Percentiles rank a stretch among this genome's conserved stretches.
These are phyloP conservation scores for Saccharum hybrid DNA, from an alignment of 202 grass and related monocot genomes.

Conservation along the genomic window DNA sequence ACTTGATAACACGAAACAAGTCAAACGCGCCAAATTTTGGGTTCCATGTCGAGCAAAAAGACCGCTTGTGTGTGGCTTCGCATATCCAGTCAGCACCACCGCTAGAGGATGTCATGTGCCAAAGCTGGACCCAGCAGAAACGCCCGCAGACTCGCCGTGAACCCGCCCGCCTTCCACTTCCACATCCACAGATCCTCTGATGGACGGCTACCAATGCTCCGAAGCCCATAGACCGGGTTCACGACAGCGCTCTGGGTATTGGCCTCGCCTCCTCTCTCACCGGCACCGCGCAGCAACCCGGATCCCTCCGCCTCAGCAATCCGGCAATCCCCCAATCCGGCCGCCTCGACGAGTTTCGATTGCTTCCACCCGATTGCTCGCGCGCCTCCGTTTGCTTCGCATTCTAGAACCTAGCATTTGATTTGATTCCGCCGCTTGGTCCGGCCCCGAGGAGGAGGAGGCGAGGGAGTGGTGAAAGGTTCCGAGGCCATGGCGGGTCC, in stretches of 20 bases:
- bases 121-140: not conserved
- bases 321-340: not conserved
- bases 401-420: not conserved
- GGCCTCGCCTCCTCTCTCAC: not conserved
- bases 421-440: not conserved
- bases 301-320: not conserved
- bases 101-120: not conserved
- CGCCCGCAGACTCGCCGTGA: not conserved
- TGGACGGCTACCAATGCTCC: not conserved
- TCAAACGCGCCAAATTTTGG: not conserved
- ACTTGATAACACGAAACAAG: not conserved
- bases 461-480: not conserved
- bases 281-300: too few relatives aligned
- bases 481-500: constrained; percentile 5
- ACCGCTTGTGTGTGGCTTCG: not conserved
- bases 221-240: not conserved
- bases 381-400: not conserved
- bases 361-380: constrained; percentile 3
- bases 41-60: not conserved
- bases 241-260: not conserved
- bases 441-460: not conserved
- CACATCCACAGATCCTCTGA: not conserved
- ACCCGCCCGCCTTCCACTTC: not conserved
- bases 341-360: not conserved
- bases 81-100: not conserved